These are phyloP conservation scores for Myriosclerotinia scirpicola DNA, from an alignment of 2,329 filamentous ascomycete genomes.

Conservation along the genomic window DNA sequence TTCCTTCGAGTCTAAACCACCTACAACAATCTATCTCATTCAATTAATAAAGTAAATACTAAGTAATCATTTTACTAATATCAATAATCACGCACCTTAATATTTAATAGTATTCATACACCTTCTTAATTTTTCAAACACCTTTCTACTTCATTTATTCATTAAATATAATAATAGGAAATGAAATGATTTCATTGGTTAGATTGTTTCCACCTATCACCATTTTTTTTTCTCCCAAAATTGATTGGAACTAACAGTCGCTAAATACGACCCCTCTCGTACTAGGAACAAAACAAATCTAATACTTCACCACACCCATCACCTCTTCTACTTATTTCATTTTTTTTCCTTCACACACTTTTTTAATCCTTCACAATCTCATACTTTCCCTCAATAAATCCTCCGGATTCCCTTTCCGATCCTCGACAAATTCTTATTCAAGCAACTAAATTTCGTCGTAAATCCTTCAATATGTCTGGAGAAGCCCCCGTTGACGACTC, in stretches of 20 bases:
- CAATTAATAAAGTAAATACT: too few relatives aligned
- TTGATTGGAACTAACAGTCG: constrained; percentile 17
- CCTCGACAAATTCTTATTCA: constrained; percentile 37
- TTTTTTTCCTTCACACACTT: constrained; percentile 20
- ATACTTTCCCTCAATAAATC: constrained; percentile 11
- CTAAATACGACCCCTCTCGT: constrained; percentile 17
- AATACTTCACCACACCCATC: constrained; percentile 27
- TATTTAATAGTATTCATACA: too few relatives aligned
- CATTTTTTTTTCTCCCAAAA: constrained; percentile 6
- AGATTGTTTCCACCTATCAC: constrained; percentile 1
- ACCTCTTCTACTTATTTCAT: constrained; percentile 29
- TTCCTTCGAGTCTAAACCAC: too few relatives aligned
- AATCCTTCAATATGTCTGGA: constrained; percentile 57
- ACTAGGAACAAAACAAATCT: constrained; percentile 20
- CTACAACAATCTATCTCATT: too few relatives aligned
- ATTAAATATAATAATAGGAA: constrained; percentile 14
- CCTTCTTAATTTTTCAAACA: too few relatives aligned
- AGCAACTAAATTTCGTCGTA: not conserved
- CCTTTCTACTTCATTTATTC: not conserved
- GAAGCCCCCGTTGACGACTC: constrained; percentile 46
- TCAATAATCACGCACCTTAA: too few relatives aligned
- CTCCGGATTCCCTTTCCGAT: too few relatives aligned
- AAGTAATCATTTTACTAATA: too few relatives aligned
- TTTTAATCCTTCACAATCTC: constrained; percentile 19
- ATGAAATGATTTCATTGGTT: constrained; percentile 22